phyloP scores from a whole-genome alignment of 371 early-diverging fungal genomes.

The Mucor lusitanicus region DNA sequence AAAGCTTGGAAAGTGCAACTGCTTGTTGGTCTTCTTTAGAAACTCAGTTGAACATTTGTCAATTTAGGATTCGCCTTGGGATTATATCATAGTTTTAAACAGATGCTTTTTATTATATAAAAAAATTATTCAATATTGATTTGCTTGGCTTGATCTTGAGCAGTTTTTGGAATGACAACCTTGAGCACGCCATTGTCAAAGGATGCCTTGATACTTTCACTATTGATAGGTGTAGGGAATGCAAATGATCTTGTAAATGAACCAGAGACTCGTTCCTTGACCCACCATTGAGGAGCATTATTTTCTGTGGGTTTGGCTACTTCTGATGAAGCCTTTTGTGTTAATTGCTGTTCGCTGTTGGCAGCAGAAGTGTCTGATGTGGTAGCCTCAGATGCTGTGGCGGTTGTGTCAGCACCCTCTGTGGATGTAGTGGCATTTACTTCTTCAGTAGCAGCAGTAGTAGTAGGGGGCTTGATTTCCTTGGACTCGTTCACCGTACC shows the following conservation, averaged over 20 bases:
- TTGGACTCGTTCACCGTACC: slow-evolving; percentile 20
- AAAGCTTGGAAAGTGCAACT: not conserved
- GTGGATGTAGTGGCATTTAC: not conserved
- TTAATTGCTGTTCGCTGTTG: not conserved
- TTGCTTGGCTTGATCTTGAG: slow-evolving; percentile 8
- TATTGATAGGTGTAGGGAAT: slow-evolving; percentile 34
- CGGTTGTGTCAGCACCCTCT: not conserved
- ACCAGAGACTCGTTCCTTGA: slow-evolving; percentile 39
- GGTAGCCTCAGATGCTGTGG: not conserved
- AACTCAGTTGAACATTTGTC: not conserved
- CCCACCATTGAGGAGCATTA: slow-evolving; percentile 35
- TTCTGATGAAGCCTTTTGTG: not conserved
- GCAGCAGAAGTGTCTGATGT: not conserved
- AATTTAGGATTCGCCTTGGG: not conserved
- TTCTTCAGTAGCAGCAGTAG: not conserved
- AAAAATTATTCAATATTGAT: slow-evolving; percentile 29
- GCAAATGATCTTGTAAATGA: slow-evolving; percentile 34
- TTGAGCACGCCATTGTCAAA: slow-evolving; percentile 41
- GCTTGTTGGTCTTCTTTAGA: not conserved
- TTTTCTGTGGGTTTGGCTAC: not conserved
- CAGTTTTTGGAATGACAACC: slow-evolving; percentile 34
- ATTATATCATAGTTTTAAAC: not conserved
- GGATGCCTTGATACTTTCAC: slow-evolving; percentile 37
- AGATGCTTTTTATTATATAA: not conserved
- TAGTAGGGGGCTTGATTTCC: not conserved